Base-by-base conservation (phyloP, 2,329 filamentous ascomycete genomes). In the Nakataea oryzae region DNA sequence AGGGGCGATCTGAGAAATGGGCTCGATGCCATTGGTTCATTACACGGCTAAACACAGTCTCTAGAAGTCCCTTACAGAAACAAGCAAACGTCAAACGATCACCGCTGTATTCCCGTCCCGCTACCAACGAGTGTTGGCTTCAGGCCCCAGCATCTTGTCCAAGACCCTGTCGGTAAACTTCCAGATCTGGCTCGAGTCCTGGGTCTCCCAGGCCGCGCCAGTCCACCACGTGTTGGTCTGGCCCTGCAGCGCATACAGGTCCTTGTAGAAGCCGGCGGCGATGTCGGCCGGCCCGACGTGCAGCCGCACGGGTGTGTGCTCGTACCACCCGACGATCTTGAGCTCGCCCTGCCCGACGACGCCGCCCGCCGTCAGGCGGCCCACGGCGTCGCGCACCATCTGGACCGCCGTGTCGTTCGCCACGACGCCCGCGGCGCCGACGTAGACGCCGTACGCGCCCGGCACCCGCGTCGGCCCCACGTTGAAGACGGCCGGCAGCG, bases 111-210 rank as follows among this genome's bases (percentile, higher is more conserved):
- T n/a, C n/a, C n/a, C n/a, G n/a, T n/a, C n/a, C n/a, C n/a, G n/a
- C n/a, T n/a, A n/a, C n/a, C n/a, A n/a, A n/a, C n/a, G n/a, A n/a
- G n/a, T n/a, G n/a, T n/a, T 11, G 5, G n/a, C 14, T 7, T 50
- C 17, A 50, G 41, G 21, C 4, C 9, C 28, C 56, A 58, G 2
- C 27, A 60, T 55, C 34, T 28, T 60, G 7, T 47, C 34, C 2
- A 61, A 17, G 13, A 61, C 13, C 24, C 27, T 58, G 26, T 54
- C 55, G 2, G 69, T 73, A 57, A 71, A 73, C 9, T 69, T 62
- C 70, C 70, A 74, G 21, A 74, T 62, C n/a, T 64, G 58, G 54
- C 61, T 65, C 3, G 70, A 71, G 66, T 71, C 70, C 32, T 74
- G 70, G 7, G 67, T 67, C 30, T 70, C 64, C 65, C 69, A 71